A percentile compares a stretch with the other conserved stretches of the same genome.
Evolutionary conservation across 1,139 yeast genomes (phyloP).

Genomic region (Yamadazyma sp.): DNA sequence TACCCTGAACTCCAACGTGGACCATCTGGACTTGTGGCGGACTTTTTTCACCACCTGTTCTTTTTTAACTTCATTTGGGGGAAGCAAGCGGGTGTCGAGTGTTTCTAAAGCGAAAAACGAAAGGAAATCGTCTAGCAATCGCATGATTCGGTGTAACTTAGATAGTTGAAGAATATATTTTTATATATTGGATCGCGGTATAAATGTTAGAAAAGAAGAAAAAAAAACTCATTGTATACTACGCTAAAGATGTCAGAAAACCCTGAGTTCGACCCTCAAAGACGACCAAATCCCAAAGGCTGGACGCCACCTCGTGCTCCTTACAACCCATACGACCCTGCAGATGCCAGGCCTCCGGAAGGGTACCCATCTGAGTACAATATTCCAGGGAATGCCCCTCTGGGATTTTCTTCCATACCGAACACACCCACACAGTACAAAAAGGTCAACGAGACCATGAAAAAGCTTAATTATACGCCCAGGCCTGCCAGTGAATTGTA

Average conservation of each 20-base stretch:
- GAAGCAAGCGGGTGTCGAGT: conserved; percentile 69
- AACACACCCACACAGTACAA: conserved; percentile 68
- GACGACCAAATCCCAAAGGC: conserved; percentile 80
- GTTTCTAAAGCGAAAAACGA: conserved; percentile 70
- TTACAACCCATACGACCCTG: conserved; percentile 81
- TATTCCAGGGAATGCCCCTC: conserved; percentile 53
- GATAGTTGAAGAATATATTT: neutral
- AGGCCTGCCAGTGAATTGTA: conserved; percentile 72
- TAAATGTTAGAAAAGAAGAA: neutral
- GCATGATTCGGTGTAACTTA: conserved; percentile 10
- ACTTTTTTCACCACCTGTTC: conserved; percentile 45
- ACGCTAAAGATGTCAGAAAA: neutral
- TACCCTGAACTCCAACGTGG: conserved; percentile 66
- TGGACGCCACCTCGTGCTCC: conserved; percentile 85
- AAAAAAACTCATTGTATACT: neutral
- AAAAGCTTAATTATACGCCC: conserved; percentile 72
- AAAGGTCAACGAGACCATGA: conserved; percentile 72
- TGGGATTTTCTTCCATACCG: conserved; percentile 63
- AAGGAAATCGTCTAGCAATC: conserved; percentile 22
- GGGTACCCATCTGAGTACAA: conserved; percentile 83
- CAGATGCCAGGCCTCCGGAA: conserved; percentile 73
- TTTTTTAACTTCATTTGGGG: conserved; percentile 50
- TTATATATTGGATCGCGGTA: neutral
- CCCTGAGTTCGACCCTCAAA: conserved; percentile 16
- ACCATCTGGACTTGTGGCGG: conserved; percentile 62